Evolutionary conservation across 2,329 filamentous ascomycete genomes (phyloP), one percentile per base, ranked within the genome.

Genomic region (Cladophialophora exuberans): DNA sequence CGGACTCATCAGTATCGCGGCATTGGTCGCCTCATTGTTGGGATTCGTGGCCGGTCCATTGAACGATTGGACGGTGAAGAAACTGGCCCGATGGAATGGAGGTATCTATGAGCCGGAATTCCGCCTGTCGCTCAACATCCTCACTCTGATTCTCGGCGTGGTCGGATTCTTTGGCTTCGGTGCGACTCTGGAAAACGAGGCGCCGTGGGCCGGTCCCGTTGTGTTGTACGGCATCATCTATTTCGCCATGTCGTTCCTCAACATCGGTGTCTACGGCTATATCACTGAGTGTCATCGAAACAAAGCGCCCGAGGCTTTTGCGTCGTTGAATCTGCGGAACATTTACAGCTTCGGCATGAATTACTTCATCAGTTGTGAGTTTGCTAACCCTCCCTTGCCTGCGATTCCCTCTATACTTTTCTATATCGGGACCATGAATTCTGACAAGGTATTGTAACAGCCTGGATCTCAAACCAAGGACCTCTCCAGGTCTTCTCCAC

Each of bases 101-200:
- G 74, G 75, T 23, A 67, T 73, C 52, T 62, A 69, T 54, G 67
- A 72, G 42, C 72, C 73, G 1, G 45, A 76, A 62, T 73, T 73
- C 62, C 67, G 71, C 35, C 61, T 74, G 26, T 23, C 45, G 26
- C 46, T 59, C 25, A 56, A 58, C 39, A 20, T 61, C 26, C 44
- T 55, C 15, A 57, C 52, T 2, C 49, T 61, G 26, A 43, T 61
- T 17, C 30, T 61, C 3, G 58, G 55, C 3, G 47, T 58, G n/a
- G 39, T 44, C 10, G 58, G 55, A n/a, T 76, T 75, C 57, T 62
- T 76, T 1, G 73, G 74, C 5, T 76, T 76, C 30, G 74, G 67
- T 11, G 56, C 56, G 4, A 52, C 51, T 6, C 44, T 58, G 26
- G 13, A 54, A 11, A 51, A 54, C 38, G 31, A 58, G 33, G 52